Base-by-base conservation (phyloP, 2,329 filamentous ascomycete genomes). In the Fusarium sp. region DNA sequence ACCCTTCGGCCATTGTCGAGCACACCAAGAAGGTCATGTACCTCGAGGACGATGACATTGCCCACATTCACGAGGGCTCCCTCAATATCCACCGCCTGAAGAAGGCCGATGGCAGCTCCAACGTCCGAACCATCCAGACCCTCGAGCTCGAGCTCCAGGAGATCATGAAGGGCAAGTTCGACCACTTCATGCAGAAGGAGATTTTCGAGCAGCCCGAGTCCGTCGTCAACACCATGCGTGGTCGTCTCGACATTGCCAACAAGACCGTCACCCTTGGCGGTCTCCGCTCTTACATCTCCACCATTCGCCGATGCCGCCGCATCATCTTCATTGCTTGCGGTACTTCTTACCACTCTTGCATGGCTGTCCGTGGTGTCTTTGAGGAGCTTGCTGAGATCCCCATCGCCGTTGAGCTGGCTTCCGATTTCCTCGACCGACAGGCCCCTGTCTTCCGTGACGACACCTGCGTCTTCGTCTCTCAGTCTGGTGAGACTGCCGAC, bases 111-210 rank as follows among this genome's bases (percentile, higher is more conserved):
- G 96, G 96, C 77, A 95, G 93, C 81, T 97, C 94, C 85, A 98
- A 98, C 82, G 95, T 98, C 78, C 95, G 96, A 83, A 94, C 94
- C 79, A 99, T 99, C 83, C 96, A 99, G 89, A 99, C 96, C 63
- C 91, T 99, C 64, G 96, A 99, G 88, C 93, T 99, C 57, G 95
- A 99, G 88, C 92, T 99, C 75, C 96, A 99, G 88, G 95, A 99
- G 88, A 99, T 99, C 86, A 99, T 99, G 96, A 99, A 99, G 92
- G 96, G 96, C 85, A 97, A 96, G 83, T 99, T 98, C 85, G 96
- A 99, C 84, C 96, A 99, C 88, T 99, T 98, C 89, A 99, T 99
- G 96, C 96, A 99, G 85, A 99, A 99, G 91, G 96, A 99, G 85
- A 99, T 99, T 81, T 99, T 99, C 84, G 96, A 99, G 89, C 96